Percentiles rank a stretch among this genome's conserved stretches.
Conservation (phyloP, 768 basidiomycete species). For the Phylloporus arenicola region DNA sequence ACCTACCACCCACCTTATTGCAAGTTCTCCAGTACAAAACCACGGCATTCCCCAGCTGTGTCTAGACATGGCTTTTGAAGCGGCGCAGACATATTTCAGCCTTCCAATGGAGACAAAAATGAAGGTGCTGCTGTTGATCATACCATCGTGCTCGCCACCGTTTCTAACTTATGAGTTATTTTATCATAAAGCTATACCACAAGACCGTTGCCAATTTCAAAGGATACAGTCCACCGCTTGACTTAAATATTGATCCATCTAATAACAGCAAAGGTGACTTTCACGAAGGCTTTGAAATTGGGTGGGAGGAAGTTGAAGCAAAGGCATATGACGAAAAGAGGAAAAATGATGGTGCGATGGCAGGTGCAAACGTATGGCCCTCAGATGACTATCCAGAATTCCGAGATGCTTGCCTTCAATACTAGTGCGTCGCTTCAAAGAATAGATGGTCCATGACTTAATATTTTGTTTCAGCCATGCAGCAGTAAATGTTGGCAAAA, state of each 20-base stretch:
- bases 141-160: not conserved
- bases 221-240: conserved; percentile 65
- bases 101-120: conserved; percentile 60
- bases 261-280: conserved; percentile 72
- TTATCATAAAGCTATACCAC: conserved; percentile 53
- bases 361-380: conserved; percentile 79
- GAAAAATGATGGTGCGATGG: conserved; percentile 51
- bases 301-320: conserved; percentile 52
- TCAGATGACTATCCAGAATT: conserved; percentile 53
- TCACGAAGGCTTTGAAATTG: conserved; percentile 88
- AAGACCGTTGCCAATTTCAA: conserved; percentile 66
- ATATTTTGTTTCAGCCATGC: conserved; percentile 40
- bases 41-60: conserved; percentile 61
- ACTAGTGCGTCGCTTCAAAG: conserved; percentile 52
- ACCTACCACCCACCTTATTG: not conserved
- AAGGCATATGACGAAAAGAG: conserved; percentile 24
- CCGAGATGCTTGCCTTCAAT: conserved; percentile 50
- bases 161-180: not conserved
- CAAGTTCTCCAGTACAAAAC: conserved; percentile 55
- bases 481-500: conserved; percentile 46
- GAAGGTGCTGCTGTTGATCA: conserved; percentile 39
- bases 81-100: conserved; percentile 60
- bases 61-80: conserved; percentile 42
- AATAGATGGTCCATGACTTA: conserved; percentile 10
- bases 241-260: conserved; percentile 65